Evolutionary conservation across 331 rosid species (phyloP).

Genomic region (Malus hybrid): DNA sequence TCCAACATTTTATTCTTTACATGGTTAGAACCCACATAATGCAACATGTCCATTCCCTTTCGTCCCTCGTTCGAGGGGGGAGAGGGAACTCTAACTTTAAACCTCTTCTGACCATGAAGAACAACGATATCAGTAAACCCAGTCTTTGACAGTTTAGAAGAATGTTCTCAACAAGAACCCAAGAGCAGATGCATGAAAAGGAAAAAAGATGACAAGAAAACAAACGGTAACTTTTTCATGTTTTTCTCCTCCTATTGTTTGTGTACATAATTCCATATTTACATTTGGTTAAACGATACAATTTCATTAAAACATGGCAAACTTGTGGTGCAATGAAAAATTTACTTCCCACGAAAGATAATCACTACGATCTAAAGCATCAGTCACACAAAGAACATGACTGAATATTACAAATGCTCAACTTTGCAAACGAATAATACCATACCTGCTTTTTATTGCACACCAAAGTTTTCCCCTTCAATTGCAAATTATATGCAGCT

Average conservation of each 20-base stretch:
- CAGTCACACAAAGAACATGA: background rate
- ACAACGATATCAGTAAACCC: background rate
- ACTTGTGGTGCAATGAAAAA: background rate
- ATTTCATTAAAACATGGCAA: background rate
- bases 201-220: background rate
- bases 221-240: background rate
- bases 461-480: background rate
- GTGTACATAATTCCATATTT: no score
- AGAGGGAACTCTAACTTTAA: no score
- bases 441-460: constrained; percentile 1
- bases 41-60: no score
- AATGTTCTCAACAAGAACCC: background rate
- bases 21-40: no score
- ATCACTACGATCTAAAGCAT: background rate
- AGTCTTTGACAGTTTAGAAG: background rate
- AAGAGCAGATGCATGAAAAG: background rate
- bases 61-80: no score
- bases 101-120: no score
- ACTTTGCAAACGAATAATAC: no score
- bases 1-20: no score
- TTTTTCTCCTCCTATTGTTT: no score
- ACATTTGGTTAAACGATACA: background rate
- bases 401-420: no score
- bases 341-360: background rate
- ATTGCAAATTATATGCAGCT: background rate